Conservation (phyloP, 176 grass and related monocot genomes). For the Cenchrus americanus region DNA sequence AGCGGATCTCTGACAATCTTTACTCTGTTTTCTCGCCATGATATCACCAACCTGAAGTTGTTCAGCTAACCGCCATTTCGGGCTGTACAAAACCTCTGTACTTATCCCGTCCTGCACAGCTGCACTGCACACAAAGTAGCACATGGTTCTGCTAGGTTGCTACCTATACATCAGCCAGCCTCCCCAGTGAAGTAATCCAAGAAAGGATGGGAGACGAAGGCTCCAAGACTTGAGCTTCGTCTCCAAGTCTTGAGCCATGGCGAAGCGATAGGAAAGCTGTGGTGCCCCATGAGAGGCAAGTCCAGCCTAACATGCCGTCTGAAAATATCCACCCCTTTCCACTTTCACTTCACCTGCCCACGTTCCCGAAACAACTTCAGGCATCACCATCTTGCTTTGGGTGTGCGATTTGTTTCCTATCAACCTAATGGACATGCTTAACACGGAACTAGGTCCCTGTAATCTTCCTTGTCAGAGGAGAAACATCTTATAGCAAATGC, state of each 20-base stretch:
- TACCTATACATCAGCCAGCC: background rate
- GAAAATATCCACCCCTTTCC: constrained; percentile 29
- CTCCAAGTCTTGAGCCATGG: background rate
- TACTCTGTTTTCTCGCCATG: background rate
- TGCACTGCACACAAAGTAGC: background rate
- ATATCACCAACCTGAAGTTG: constrained; percentile 5
- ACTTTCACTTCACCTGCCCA: background rate
- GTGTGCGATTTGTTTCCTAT: background rate
- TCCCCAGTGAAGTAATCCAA: background rate
- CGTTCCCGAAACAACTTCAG: background rate
- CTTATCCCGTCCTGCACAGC: background rate
- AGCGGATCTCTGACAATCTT: background rate
- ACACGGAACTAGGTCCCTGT: background rate
- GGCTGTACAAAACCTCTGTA: background rate
- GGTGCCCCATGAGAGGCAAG: constrained; percentile 34
- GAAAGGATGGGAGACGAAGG: background rate
- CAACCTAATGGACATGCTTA: constrained; percentile 21
- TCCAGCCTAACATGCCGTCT: background rate
- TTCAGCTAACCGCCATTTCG: background rate
- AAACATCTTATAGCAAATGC: constrained; percentile 19
- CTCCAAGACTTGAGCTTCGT: too few relatives aligned
- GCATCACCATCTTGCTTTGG: background rate
- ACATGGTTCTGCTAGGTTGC: background rate
- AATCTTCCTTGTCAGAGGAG: constrained; percentile 1
- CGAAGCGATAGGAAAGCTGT: background rate